Base-by-base conservation (phyloP, 371 early-diverging fungal species). In the Rhizopus stolonifer region DNA sequence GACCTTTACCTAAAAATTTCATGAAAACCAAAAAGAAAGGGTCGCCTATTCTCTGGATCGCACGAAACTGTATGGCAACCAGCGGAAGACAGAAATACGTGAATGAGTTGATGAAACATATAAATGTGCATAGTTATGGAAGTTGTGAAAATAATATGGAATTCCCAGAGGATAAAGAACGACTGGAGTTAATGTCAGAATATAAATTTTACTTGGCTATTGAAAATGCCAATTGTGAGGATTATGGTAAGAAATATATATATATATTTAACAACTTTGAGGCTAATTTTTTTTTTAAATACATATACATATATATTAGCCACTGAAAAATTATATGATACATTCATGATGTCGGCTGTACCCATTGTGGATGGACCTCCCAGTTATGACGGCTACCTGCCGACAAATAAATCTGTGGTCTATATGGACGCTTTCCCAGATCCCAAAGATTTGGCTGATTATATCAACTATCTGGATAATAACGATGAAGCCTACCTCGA, bases 141-240 rank as follows among this genome's bases (percentile, higher is more conserved):
- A n/a, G 26, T 4, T 74, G 75, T 38, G 40, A 70, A 3, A 69
- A 66, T n/a, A 74, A 59, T 18, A 49, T 53, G 19, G 49, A 44
- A 0, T 77, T 72, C 38, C 77, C 78, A 1, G 11, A 52, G 0
- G 63, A 60, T 26, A 68, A 62, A 24, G 53, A 69, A 3, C 46
- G 77, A 13, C 44, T 49, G 32, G 54, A 56, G 3, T 40, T 63
- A 3, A 53, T 68, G 53, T 39, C 44, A 11, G 68, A 67, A 49
- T 69, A 74, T 50, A 74, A 74, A 43, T 74, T 74, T 54, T 71
- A 74, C 54, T 48, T 74, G 10, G 59, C 71, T 1, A 58, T 69
- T 19, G 75, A 74, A 26, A 70, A 70, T 47, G 64, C 71, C 17
- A 74, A 74, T 39, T 74, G 75, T 24, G 71, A 64, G 31, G 61